Percentiles rank a stretch among this genome's conserved stretches.
Conservation (phyloP, 2,329 filamentous ascomycete genomes). For the Aureobasidium vineae region DNA sequence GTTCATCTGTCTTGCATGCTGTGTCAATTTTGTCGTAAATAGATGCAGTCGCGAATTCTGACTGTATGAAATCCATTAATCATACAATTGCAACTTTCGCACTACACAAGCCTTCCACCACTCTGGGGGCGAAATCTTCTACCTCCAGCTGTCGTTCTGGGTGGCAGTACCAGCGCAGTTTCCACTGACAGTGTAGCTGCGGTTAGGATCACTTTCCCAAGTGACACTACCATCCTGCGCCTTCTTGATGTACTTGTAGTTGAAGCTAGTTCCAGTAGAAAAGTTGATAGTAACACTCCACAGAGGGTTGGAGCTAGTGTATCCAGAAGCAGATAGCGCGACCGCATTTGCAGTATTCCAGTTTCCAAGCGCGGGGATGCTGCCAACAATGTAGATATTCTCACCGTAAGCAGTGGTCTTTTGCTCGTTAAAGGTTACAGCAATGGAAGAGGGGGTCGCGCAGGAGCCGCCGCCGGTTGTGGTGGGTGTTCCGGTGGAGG, state of each 20-base stretch:
- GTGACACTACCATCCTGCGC: constrained; percentile 53
- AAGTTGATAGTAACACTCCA: constrained; percentile 61
- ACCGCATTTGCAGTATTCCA: constrained; percentile 59
- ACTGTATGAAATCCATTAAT: too few species aligned
- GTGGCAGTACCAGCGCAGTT: constrained; percentile 3
- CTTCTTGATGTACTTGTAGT: constrained; percentile 67
- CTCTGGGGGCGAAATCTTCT: background rate
- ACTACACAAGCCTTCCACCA: too few species aligned
- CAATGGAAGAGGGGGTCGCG: constrained; percentile 37
- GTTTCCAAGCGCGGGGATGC: constrained; percentile 56
- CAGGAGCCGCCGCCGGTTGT: constrained; percentile 33
- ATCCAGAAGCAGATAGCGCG: constrained; percentile 57
- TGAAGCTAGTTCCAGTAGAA: constrained; percentile 54
- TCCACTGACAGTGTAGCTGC: constrained; percentile 42
- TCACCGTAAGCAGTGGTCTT: constrained; percentile 61
- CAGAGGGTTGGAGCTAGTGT: constrained; percentile 58
- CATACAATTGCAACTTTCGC: too few species aligned
- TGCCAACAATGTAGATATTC: constrained; percentile 64
- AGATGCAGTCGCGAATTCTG: too few species aligned
- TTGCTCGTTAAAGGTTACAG: constrained; percentile 62
- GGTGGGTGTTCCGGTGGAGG: constrained; percentile 32
- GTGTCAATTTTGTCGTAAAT: too few species aligned
- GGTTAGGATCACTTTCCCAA: constrained; percentile 63
- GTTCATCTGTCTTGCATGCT: too few species aligned
- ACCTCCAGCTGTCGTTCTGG: constrained; percentile 38